These are phyloP conservation scores for Crucihimalaya himalaica DNA, from an alignment of 345 rosid genomes.

Conservation along the genomic window DNA sequence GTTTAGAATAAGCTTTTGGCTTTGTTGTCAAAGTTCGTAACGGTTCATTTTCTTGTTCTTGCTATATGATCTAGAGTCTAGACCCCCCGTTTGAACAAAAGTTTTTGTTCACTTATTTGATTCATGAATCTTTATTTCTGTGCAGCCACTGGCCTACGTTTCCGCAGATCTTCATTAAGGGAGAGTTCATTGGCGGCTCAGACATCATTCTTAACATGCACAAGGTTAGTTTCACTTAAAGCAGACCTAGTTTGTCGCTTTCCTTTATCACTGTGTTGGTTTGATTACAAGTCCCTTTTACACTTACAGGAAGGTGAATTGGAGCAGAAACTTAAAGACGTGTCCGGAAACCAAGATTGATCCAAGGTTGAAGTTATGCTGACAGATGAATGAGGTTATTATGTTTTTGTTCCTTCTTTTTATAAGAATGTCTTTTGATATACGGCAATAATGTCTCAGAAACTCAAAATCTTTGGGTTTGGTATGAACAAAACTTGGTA, in stretches of 20 bases:
- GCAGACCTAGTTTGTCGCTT: background rate
- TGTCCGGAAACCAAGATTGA: constrained; percentile 38
- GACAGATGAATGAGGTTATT: constrained; percentile 6
- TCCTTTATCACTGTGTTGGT: background rate
- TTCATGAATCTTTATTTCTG: constrained; percentile 2
- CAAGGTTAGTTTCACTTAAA: constrained; percentile 54
- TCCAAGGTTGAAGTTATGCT: background rate
- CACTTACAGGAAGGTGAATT: constrained; percentile 72
- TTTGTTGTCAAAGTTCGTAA: background rate
- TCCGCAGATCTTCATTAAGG: constrained; percentile 91
- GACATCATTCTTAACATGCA: constrained; percentile 91
- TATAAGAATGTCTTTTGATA: constrained; percentile 6
- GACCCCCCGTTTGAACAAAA: background rate
- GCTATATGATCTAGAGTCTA: background rate
- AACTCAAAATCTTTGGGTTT: constrained; percentile 29
- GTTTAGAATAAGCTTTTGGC: background rate
- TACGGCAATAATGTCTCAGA: constrained; percentile 30
- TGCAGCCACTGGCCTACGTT: constrained; percentile 96
- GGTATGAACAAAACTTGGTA: constrained; percentile 18
- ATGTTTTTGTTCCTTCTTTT: constrained; percentile 12
- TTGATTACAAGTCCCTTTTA: background rate
- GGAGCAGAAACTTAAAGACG: constrained; percentile 73
- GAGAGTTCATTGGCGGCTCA: constrained; percentile 94
- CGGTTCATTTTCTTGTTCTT: background rate
- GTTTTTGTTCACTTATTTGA: background rate